phyloP scores from a whole-genome alignment of 371 early-diverging fungal genomes.

The Gilbertella persicaria region DNA sequence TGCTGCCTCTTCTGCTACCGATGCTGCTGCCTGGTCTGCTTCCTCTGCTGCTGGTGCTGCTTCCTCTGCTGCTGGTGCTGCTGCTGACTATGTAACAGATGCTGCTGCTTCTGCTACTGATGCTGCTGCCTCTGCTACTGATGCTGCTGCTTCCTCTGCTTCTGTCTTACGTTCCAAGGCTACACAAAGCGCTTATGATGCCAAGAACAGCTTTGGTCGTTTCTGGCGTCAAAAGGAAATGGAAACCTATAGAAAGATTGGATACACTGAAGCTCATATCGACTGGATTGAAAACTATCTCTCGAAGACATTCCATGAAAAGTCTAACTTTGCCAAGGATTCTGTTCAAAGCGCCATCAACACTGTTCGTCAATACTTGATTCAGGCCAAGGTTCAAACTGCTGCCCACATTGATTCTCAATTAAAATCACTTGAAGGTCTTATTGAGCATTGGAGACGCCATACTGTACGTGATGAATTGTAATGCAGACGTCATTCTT shows the following conservation, averaged over 20 bases:
- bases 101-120: slow-evolving; percentile 6
- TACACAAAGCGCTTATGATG: slow-evolving; percentile 18
- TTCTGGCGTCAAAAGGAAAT: slow-evolving; percentile 40
- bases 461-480: slow-evolving; percentile 28
- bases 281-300: slow-evolving; percentile 44
- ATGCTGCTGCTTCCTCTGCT: slow-evolving; percentile 31
- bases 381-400: slow-evolving; percentile 39
- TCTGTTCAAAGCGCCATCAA: slow-evolving; percentile 29
- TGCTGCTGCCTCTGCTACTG: slow-evolving; percentile 26
- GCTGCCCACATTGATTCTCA: slow-evolving; percentile 36
- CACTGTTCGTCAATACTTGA: slow-evolving; percentile 33
- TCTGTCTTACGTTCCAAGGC: slow-evolving; percentile 23
- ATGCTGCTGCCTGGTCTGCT: slow-evolving; percentile 7
- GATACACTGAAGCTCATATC: slow-evolving; percentile 48
- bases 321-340: slow-evolving; percentile 29
- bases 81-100: slow-evolving; percentile 1
- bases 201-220: slow-evolving; percentile 32
- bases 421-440: slow-evolving; percentile 36
- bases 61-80: slow-evolving; percentile 1
- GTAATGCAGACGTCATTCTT: slow-evolving; percentile 7
- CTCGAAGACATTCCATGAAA: slow-evolving; percentile 28
- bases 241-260: slow-evolving; percentile 37
- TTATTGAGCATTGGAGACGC: slow-evolving; percentile 37
- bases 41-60: slow-evolving; percentile 6
- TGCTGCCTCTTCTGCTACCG: slow-evolving; percentile 3